Conservation (phyloP, 2,329 filamentous ascomycete genomes). For the Colletotrichum navitas region DNA sequence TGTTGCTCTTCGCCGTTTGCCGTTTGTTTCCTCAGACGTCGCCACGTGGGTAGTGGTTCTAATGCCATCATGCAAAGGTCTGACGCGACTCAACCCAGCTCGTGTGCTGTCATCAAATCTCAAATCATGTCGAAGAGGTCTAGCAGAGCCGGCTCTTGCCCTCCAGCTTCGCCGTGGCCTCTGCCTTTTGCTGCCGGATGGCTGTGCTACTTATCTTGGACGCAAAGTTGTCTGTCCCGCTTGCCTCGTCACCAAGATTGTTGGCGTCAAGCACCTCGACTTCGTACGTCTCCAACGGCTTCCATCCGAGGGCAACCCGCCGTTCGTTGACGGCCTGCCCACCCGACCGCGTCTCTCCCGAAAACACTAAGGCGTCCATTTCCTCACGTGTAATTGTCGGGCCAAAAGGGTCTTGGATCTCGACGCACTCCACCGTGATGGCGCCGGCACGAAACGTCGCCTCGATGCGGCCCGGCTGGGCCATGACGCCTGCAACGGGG, state of each 20-base stretch:
- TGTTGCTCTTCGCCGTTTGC: neutral
- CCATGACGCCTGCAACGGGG: conserved; percentile 46
- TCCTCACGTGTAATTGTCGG: conserved; percentile 87
- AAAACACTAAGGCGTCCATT: conserved; percentile 87
- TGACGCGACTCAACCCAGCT: neutral
- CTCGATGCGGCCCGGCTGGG: conserved; percentile 57
- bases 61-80: neutral
- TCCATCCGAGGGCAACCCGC: conserved; percentile 81
- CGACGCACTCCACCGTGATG: conserved; percentile 81
- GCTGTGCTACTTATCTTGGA: conserved; percentile 93
- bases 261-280: conserved; percentile 86
- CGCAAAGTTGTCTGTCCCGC: conserved; percentile 73
- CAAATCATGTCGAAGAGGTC: neutral
- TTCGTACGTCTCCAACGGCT: conserved; percentile 82
- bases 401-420: conserved; percentile 89
- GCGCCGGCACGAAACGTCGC: conserved; percentile 69
- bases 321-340: conserved; percentile 90
- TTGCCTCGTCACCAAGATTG: conserved; percentile 58
- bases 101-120: neutral
- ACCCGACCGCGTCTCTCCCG: conserved; percentile 86
- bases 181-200: conserved; percentile 70
- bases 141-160: conserved; percentile 16
- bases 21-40: neutral
- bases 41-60: neutral
- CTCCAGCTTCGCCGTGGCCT: conserved; percentile 13